A percentile compares a stretch with the other conserved stretches of the same genome.
Evolutionary conservation across 2,329 filamentous ascomycete species (phyloP).

Genomic region (Akanthomyces lecanii): DNA sequence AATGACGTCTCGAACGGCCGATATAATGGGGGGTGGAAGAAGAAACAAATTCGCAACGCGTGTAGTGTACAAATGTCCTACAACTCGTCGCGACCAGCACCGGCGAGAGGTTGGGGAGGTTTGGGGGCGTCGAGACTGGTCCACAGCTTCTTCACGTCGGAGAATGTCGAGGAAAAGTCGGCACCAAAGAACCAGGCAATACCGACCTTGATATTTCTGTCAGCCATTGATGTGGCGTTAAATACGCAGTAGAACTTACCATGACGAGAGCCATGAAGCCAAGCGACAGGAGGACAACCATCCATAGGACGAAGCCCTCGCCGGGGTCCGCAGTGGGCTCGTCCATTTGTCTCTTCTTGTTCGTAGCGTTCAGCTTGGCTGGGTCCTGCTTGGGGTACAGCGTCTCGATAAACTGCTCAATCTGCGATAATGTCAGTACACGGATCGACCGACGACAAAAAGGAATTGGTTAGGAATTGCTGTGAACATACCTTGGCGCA

Average conservation of each 20-base stretch:
- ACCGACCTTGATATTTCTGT: conserved; percentile 54
- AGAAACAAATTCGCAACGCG: conserved; percentile 2
- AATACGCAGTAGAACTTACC: conserved; percentile 52
- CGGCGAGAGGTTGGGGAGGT: conserved; percentile 24
- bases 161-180: conserved; percentile 59
- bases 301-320: conserved; percentile 62
- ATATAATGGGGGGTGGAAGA: neutral
- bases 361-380: conserved; percentile 47
- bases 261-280: conserved; percentile 68
- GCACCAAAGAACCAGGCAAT: conserved; percentile 77
- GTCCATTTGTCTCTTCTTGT: conserved; percentile 35
- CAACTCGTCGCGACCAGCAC: conserved; percentile 33
- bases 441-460: neutral
- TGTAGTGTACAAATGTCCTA: conserved; percentile 21
- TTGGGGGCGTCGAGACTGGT: conserved; percentile 19
- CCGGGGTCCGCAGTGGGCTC: conserved; percentile 48
- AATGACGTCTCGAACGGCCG: neutral
- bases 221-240: neutral
- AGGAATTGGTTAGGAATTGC: neutral
- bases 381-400: conserved; percentile 84
- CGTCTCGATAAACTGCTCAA: conserved; percentile 92
- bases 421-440: conserved; percentile 44
- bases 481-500: conserved; percentile 68
- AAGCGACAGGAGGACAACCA: conserved; percentile 64
- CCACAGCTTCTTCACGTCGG: conserved; percentile 23